phyloP scores from a whole-genome alignment of 176 grass and related monocot genomes.

The Phragmites australis region DNA sequence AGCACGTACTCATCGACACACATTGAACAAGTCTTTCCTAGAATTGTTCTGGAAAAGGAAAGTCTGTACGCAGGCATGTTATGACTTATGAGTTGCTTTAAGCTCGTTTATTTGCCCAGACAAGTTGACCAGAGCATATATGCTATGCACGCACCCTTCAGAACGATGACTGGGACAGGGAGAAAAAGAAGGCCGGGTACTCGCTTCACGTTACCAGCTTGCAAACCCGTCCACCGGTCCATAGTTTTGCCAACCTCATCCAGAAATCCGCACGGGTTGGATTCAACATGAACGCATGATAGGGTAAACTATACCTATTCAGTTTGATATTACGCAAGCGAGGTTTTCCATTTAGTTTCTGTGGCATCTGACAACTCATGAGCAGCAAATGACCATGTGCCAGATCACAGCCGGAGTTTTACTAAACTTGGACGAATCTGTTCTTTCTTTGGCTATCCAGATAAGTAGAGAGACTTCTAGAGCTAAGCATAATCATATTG shows the following conservation, averaged over 20 bases:
- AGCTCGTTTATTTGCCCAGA: not conserved
- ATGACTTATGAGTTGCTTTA: too few species aligned
- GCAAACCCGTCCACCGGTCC: constrained; percentile 3
- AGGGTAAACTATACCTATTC: not conserved
- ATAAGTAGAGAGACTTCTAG: constrained; percentile 33
- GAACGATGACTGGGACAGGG: not conserved
- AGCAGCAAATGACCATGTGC: not conserved
- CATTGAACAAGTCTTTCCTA: not conserved
- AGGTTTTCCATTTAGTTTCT: not conserved
- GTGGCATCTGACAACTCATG: not conserved
- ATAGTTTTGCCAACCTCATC: constrained; percentile 26
- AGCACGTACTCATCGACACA: not conserved
- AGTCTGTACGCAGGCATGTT: not conserved
- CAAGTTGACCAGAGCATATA: constrained; percentile 3
- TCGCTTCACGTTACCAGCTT: not conserved
- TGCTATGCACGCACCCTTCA: not conserved
- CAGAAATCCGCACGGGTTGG: not conserved
- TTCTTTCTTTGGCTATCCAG: constrained; percentile 25
- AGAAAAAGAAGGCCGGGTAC: not conserved
- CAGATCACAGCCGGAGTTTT: not conserved
- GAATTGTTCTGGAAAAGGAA: too few species aligned
- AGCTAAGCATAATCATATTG: constrained; percentile 7
- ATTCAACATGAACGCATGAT: not conserved
- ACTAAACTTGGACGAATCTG: not conserved
- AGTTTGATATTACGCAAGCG: not conserved